These are phyloP conservation scores for Cicer yamashitae DNA, from an alignment of 306 rosid species.

Conservation along the genomic window DNA sequence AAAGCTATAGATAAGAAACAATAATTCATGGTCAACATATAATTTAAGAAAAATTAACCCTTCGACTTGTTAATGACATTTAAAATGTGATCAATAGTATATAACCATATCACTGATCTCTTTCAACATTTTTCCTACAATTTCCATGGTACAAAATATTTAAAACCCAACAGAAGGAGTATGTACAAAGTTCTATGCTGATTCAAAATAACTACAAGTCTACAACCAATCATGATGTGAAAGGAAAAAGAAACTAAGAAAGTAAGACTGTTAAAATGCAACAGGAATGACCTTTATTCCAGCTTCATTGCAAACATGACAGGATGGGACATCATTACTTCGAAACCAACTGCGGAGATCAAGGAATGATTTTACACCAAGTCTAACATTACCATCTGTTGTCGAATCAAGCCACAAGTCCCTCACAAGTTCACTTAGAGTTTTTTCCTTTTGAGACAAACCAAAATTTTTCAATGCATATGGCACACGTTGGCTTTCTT, in stretches of 20 bases:
- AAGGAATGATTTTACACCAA: constrained; percentile 91
- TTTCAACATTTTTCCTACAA: neutral
- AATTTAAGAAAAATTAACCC: constrained; percentile 24
- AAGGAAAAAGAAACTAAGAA: neutral
- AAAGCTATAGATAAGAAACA: neutral
- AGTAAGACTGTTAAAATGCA: constrained; percentile 34
- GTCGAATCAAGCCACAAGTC: constrained; percentile 79
- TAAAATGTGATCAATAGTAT: constrained; percentile 8
- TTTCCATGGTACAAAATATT: constrained; percentile 13
- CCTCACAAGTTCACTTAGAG: constrained; percentile 70
- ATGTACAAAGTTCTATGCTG: neutral
- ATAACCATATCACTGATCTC: neutral
- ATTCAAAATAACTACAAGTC: constrained; percentile 23
- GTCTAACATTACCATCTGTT: constrained; percentile 66
- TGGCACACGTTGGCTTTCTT: constrained; percentile 59
- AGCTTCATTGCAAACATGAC: constrained; percentile 95
- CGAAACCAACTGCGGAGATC: constrained; percentile 93
- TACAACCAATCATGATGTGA: neutral
- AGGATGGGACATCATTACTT: constrained; percentile 70
- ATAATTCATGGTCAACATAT: neutral
- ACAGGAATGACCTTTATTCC: constrained; percentile 76
- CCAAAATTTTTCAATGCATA: constrained; percentile 65
- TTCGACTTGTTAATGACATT: constrained; percentile 9
- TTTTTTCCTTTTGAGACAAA: constrained; percentile 69
- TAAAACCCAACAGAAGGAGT: constrained; percentile 19